Evolutionary conservation across 164 flowering plant species (phyloP), one percentile per base, ranked within the genome.

Genomic region (Macadamia tetraphylla): DNA sequence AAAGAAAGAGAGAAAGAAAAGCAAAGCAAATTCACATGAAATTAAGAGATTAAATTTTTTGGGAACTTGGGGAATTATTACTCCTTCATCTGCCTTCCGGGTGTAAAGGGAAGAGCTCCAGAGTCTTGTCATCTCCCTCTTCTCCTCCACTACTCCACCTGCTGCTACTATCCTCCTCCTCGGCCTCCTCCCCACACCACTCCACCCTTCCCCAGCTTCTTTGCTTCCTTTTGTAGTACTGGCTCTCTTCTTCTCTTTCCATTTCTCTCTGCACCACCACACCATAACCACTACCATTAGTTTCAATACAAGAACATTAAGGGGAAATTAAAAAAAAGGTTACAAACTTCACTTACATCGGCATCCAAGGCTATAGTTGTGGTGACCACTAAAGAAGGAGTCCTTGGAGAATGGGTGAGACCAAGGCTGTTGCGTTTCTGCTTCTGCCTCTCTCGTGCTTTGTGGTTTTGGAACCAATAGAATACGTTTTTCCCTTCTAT

Each of bases 391-490:
- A 35, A 2, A 35, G 40, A 35, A 35, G 73, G 59, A 32, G 82
- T 73, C 73, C 82, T 73, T 3, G 86, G 84, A 61, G 75, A 63
- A 49, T 79, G 87, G 63, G 18, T 49, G 46, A 86, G 82, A 31
- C 87, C 83, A 30, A 87, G 84, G 58, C 80, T 82, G 67, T 74
- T 85, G 17, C 99, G 87, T 86, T 90, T 94, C 79, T 89, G 98
- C 86, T 89, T 92, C 78, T 94, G 99, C 61, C 99, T 76, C 68
- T 92, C 98, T 3, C 99, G 83, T 1, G 99, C 98, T 74, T 94
- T 94, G 72, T 92, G 99, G 74, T 94, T 94, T 75, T 94, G 99
- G 66, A 94, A 94, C 98, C 98, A 90, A 70, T 90, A 90, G 62
- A 90, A 90, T 67, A 90, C 96, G 53, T 90, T 90, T 79, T 90